These are phyloP conservation scores for Candida easanensis DNA, from an alignment of 805 yeast genomes.

Conservation along the genomic window DNA sequence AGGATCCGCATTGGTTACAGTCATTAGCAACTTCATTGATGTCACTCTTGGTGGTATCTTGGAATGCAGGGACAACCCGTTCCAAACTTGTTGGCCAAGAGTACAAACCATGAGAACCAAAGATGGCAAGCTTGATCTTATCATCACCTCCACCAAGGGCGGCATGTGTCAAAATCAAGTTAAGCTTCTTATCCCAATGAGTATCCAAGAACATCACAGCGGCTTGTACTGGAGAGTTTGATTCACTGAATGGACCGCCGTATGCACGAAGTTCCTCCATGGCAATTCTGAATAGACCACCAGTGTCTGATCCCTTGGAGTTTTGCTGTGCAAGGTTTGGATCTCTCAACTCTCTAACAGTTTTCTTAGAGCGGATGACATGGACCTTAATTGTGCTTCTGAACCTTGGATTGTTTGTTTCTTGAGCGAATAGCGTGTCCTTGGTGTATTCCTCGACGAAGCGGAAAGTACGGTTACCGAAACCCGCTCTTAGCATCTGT, in stretches of 20 bases:
- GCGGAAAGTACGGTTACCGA: constrained; percentile 75
- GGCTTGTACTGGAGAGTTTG: constrained; percentile 56
- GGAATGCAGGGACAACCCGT: constrained; percentile 61
- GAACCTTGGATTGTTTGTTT: constrained; percentile 28
- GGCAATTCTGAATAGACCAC: constrained; percentile 78
- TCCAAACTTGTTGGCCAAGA: constrained; percentile 90
- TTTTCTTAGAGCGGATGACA: constrained; percentile 60
- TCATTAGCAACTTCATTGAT: constrained; percentile 86
- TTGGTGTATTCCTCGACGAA: constrained; percentile 63
- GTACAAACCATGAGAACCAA: constrained; percentile 89
- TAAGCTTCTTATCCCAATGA: constrained; percentile 65
- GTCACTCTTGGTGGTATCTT: constrained; percentile 66
- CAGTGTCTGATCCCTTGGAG: constrained; percentile 63
- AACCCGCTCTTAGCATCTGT: constrained; percentile 76
- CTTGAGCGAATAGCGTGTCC: constrained; percentile 51
- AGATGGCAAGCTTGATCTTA: constrained; percentile 74
- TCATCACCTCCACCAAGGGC: constrained; percentile 89
- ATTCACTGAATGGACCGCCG: constrained; percentile 50
- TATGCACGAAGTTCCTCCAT: constrained; percentile 60
- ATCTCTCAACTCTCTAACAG: constrained; percentile 70
- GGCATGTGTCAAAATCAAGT: constrained; percentile 79
- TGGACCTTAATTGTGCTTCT: constrained; percentile 76
- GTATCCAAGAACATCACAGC: constrained; percentile 86
- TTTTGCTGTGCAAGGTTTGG: constrained; percentile 88
- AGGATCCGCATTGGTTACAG: constrained; percentile 74